Base-by-base conservation (phyloP, 1,284 basidiomycete genomes). In the Moesziomyces sp. region DNA sequence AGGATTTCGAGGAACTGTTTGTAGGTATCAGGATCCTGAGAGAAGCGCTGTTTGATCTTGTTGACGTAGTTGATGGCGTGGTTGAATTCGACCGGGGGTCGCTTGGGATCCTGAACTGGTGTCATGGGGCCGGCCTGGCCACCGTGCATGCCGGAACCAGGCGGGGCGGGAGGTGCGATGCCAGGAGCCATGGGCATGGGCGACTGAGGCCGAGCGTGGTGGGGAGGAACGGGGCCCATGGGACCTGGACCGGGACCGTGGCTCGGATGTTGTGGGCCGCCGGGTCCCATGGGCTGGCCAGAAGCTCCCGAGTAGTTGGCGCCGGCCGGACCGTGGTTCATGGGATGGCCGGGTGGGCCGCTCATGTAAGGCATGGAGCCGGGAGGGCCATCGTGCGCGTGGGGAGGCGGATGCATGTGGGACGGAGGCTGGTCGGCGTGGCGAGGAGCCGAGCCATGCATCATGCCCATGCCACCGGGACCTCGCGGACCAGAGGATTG, bases 11-110 rank as follows among this genome's bases (percentile, higher is more conserved):
- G 87, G 86, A 99, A 99, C 82, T 94, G 91, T 86, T 98, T 98
- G 88, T 99, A 99, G 46, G 92, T 96, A 79, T 96, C 93, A 23
- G 92, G 91, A 75, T 97, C 94, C 70, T 92, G 90, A n/a, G 90
- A 87, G 85, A 92, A 99, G 51, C 95, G 90, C 47, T 91, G 91
- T 87, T 99, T 99, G 87, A 99, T 99, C 88, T 95, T 96, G 88
- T 98, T 98, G 78, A 99, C 91, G 84, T 96, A 99, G 79, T 93
- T 91, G 77, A 99, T 98, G 23, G 97, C 97, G 83, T 96, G 94
- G 85, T 97, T 94, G 87, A 99, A 98, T 84, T 98, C 94, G 70
- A 88, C 85, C 34, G 87, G 86, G n/a, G 86, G 86, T 1, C 84
- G 76, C 53, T 76, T 74, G 45, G 61, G 65, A 35, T 72, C 76